Percentiles rank a stretch among this genome's conserved stretches.
These are phyloP conservation scores for Pseudogymnoascus sp. DNA, from an alignment of 2,329 filamentous ascomycete genomes.

Conservation along the genomic window DNA sequence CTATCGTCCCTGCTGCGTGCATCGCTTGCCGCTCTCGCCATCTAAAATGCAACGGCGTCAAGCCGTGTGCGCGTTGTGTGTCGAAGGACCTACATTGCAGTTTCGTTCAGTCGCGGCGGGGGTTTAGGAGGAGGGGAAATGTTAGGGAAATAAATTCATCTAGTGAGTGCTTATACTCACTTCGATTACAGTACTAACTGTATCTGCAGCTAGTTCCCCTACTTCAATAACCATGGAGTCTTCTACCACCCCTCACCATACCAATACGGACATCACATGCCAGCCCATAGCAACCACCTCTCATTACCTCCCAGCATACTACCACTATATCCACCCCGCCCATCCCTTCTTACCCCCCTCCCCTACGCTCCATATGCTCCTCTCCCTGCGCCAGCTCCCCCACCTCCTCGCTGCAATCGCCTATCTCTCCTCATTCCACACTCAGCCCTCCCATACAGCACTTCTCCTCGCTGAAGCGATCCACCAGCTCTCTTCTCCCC, in stretches of 20 bases:
- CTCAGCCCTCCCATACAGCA: conserved; percentile 39
- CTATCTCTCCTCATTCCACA: conserved; percentile 49
- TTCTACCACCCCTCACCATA: not conserved
- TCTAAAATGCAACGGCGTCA: conserved; percentile 66
- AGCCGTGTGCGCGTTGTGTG: conserved; percentile 61
- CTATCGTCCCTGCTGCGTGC: conserved; percentile 16
- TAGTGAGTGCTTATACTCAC: not conserved
- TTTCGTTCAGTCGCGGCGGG: conserved; percentile 66
- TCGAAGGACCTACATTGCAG: conserved; percentile 52
- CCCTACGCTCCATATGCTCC: conserved; percentile 26
- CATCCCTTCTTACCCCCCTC: not conserved
- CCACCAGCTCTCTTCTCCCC: conserved; percentile 40
- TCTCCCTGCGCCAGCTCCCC: not conserved
- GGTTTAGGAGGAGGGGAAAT: conserved; percentile 48
- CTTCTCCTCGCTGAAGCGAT: conserved; percentile 52
- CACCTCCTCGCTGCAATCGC: conserved; percentile 46
- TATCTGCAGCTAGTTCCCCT: not conserved
- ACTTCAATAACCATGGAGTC: not conserved
- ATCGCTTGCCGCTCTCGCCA: conserved; percentile 41
- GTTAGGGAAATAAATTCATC: not conserved
- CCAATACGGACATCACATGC: not conserved
- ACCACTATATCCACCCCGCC: not conserved
- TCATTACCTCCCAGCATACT: not conserved
- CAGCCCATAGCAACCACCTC: not conserved
- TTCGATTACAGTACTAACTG: not conserved